These are phyloP conservation scores for Coniochaeta ligniaria DNA, from an alignment of 2,329 filamentous ascomycete genomes.

Conservation along the genomic window DNA sequence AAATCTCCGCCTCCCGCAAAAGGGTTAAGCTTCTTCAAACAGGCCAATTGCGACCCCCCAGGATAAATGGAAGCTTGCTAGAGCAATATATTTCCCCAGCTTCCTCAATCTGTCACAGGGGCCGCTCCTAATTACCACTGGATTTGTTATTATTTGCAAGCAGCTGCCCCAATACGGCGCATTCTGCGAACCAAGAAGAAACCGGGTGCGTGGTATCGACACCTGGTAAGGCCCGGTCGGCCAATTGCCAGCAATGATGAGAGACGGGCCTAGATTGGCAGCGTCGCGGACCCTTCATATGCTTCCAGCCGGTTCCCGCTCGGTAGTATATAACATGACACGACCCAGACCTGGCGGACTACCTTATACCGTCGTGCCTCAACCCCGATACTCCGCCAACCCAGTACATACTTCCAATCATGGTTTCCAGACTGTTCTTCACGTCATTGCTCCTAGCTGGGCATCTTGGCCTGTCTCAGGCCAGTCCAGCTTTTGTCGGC, in stretches of 20 bases:
- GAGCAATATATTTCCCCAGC: not conserved
- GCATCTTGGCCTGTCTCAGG: not conserved
- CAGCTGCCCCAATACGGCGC: not conserved
- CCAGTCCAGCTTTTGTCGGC: not conserved
- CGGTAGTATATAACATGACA: not conserved
- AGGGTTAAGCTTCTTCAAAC: not conserved
- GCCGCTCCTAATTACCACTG: not conserved
- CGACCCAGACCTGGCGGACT: not conserved
- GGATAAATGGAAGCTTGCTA: not conserved
- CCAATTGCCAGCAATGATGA: not conserved
- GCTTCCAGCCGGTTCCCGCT: not conserved
- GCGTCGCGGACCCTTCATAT: not conserved
- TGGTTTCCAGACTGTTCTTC: not conserved
- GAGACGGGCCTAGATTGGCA: not conserved
- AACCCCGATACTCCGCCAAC: not conserved
- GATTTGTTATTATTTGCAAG: not conserved
- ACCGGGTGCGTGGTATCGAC: not conserved
- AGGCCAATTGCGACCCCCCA: not conserved
- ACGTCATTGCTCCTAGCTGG: not conserved
- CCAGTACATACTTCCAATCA: not conserved
- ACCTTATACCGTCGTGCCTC: too few relatives aligned
- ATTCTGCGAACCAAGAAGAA: not conserved
- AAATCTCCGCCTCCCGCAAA: not conserved
- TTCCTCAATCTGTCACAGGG: not conserved
- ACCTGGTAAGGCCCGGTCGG: not conserved